Conservation (phyloP, 2,329 filamentous ascomycete species). For the Gyromitra esculenta region DNA sequence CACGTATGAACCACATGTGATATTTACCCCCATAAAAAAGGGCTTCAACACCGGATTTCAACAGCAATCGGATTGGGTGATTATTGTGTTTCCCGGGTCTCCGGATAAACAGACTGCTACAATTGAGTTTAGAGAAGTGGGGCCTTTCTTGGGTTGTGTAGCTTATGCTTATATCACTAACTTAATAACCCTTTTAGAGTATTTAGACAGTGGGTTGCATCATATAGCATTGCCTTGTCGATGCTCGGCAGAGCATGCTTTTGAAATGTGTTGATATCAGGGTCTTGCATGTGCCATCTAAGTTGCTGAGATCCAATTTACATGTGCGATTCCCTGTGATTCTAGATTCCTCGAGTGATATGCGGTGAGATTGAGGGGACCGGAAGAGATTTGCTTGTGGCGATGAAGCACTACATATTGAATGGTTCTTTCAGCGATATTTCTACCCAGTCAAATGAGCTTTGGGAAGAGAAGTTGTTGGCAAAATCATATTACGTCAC, state of each 20-base stretch:
- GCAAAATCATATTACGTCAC: not conserved
- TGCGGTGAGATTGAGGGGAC: not conserved
- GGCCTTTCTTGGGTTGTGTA: not conserved
- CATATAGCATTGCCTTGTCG: not conserved
- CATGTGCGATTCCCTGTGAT: constrained; percentile 1
- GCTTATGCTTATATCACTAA: not conserved
- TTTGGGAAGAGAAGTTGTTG: not conserved
- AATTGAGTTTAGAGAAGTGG: not conserved
- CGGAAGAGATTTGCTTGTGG: not conserved
- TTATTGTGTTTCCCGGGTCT: not conserved
- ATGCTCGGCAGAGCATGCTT: not conserved
- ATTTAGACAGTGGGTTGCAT: not conserved
- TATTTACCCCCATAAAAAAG: not conserved
- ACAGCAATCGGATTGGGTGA: not conserved
- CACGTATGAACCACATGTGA: not conserved
- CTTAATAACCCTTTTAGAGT: not conserved
- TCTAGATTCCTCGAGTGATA: not conserved
- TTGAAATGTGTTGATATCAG: not conserved
- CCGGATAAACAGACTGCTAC: not conserved
- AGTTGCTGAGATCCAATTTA: not conserved
- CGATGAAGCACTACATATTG: not conserved
- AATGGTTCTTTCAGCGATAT: not conserved
- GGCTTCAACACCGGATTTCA: not conserved
- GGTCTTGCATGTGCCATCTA: not conserved
- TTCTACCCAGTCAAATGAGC: not conserved